Evolutionary conservation across 2,329 filamentous ascomycete genomes (phyloP).

Genomic region (Microdochium bolleyi): DNA sequence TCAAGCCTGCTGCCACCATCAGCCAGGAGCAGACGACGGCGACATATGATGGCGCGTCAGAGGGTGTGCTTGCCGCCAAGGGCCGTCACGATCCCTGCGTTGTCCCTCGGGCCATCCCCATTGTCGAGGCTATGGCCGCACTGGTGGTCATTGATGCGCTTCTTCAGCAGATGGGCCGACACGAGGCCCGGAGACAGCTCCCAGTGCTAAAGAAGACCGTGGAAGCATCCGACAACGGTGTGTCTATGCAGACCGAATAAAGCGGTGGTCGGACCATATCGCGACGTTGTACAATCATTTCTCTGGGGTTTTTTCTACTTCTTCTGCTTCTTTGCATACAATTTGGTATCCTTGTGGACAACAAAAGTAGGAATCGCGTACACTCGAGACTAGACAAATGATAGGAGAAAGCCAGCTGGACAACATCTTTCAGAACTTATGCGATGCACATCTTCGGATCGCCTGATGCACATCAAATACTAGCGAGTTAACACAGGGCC

Average conservation of each 20-base stretch:
- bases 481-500: too few species aligned
- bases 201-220: slow-evolving; percentile 27
- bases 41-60: slow-evolving; percentile 61
- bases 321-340: too few species aligned
- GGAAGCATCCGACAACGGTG: slow-evolving; percentile 18
- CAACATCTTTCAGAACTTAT: too few species aligned
- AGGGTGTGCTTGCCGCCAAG: slow-evolving; percentile 81
- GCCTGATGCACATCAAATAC: too few species aligned
- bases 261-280: neutral
- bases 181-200: slow-evolving; percentile 35
- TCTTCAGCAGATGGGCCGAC: slow-evolving; percentile 66
- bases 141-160: slow-evolving; percentile 82
- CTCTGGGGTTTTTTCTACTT: too few species aligned
- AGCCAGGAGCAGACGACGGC: slow-evolving; percentile 79
- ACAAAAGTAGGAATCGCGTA: too few species aligned
- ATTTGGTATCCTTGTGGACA: too few species aligned
- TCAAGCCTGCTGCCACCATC: slow-evolving; percentile 94
- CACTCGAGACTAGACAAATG: too few species aligned
- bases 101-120: slow-evolving; percentile 78
- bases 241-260: slow-evolving; percentile 10
- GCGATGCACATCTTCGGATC: too few species aligned
- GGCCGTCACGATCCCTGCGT: slow-evolving; percentile 93
- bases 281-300: neutral
- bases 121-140: slow-evolving; percentile 87
- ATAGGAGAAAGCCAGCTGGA: too few species aligned